Conservation (phyloP, 2,329 filamentous ascomycete species). For the Cladophialophora chaetospira region DNA sequence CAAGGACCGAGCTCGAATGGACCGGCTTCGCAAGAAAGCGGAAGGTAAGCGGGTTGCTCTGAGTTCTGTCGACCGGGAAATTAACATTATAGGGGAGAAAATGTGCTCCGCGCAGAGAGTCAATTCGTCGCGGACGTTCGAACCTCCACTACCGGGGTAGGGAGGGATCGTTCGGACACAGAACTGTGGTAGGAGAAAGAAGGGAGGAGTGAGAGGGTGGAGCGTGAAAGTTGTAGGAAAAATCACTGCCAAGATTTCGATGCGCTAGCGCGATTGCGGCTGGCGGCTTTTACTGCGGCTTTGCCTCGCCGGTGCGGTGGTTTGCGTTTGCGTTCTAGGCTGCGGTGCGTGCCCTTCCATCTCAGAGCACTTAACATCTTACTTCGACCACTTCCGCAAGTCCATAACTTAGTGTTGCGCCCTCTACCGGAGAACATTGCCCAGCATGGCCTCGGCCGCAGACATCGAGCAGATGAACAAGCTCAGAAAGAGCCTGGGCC, state of each 20-base stretch:
- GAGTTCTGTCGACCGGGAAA: constrained; percentile 31
- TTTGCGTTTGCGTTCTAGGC: neutral
- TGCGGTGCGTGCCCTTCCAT: neutral
- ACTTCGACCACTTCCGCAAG: neutral
- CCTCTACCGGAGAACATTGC: neutral
- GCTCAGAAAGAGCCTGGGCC: constrained; percentile 34
- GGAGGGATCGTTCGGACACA: constrained; percentile 25
- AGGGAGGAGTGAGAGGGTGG: neutral
- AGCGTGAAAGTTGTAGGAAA: neutral
- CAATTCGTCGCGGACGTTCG: constrained; percentile 21
- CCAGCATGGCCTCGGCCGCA: constrained; percentile 29
- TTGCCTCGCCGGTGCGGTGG: too few species aligned
- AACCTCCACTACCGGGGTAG: constrained; percentile 14
- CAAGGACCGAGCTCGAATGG: constrained; percentile 23
- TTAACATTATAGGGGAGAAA: constrained; percentile 27
- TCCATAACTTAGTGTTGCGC: neutral
- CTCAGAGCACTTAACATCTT: neutral
- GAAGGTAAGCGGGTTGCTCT: constrained; percentile 24
- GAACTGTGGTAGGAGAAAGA: constrained; percentile 17
- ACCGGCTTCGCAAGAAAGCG: constrained; percentile 12
- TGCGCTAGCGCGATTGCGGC: neutral
- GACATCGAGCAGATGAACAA: constrained; percentile 36
- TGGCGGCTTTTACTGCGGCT: neutral
- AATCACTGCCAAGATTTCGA: constrained; percentile 3
- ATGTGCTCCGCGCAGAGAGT: constrained; percentile 23